Evolutionary conservation across 2,329 filamentous ascomycete genomes (phyloP).

Genomic region (Didymella segeticola): DNA sequence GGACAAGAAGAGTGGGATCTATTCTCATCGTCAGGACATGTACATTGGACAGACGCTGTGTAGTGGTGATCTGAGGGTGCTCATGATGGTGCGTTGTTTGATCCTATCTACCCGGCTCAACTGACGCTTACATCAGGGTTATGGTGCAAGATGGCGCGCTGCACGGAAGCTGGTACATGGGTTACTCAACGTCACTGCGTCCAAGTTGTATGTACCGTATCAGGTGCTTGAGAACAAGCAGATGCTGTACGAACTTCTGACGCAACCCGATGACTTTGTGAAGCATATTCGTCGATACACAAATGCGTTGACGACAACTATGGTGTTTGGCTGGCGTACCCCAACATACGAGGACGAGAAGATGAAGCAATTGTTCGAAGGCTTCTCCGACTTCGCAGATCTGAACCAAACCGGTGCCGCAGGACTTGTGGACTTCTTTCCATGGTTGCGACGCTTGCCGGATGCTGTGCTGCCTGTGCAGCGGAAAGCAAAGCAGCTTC

Average conservation of each 20-base stretch:
- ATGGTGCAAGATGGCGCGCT: slow-evolving; percentile 24
- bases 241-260: slow-evolving; percentile 60
- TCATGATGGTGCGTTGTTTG: too few relatives aligned
- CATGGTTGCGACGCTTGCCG: slow-evolving; percentile 52
- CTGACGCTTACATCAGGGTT: slow-evolving; percentile 13
- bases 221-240: slow-evolving; percentile 63
- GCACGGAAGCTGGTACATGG: slow-evolving; percentile 30
- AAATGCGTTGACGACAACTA: slow-evolving; percentile 57
- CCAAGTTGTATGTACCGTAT: slow-evolving; percentile 53
- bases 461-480: slow-evolving; percentile 40
- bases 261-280: slow-evolving; percentile 51
- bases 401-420: slow-evolving; percentile 50
- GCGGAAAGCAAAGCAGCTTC: slow-evolving; percentile 52
- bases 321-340: slow-evolving; percentile 56
- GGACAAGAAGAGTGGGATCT: slow-evolving; percentile 59
- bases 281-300: slow-evolving; percentile 58
- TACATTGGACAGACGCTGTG: too few relatives aligned
- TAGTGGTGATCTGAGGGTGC: too few relatives aligned
- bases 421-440: slow-evolving; percentile 55
- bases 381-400: slow-evolving; percentile 51
- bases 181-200: slow-evolving; percentile 27
- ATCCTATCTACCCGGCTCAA: too few relatives aligned
- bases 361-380: slow-evolving; percentile 37
- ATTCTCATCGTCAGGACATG: slow-evolving; percentile 55
- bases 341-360: slow-evolving; percentile 24